Evolutionary conservation across 2,329 filamentous ascomycete genomes (phyloP).

Genomic region (Bimuria novae-zelandiae): DNA sequence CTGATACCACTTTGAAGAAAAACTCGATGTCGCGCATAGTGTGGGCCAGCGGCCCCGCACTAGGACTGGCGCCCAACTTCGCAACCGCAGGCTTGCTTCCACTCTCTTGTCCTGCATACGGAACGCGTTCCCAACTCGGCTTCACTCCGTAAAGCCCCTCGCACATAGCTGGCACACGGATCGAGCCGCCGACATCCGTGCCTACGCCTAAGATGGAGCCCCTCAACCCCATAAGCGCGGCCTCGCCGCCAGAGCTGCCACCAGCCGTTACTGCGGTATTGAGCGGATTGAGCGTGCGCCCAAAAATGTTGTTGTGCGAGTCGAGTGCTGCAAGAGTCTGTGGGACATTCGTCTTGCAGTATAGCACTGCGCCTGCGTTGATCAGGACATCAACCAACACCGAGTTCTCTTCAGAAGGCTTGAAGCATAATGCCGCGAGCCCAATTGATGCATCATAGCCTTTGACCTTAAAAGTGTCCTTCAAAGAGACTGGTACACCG

Average conservation of each 20-base stretch:
- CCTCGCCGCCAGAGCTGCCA: slow-evolving; percentile 59
- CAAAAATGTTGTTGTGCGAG: slow-evolving; percentile 57
- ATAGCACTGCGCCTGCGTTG: slow-evolving; percentile 53
- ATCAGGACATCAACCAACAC: slow-evolving; percentile 52
- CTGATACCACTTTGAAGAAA: slow-evolving; percentile 59
- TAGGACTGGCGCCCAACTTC: slow-evolving; percentile 51
- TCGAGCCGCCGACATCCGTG: slow-evolving; percentile 60
- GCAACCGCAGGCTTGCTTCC: slow-evolving; percentile 53
- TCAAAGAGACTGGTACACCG: slow-evolving; percentile 54
- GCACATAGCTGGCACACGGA: slow-evolving; percentile 57
- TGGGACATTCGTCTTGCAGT: slow-evolving; percentile 61
- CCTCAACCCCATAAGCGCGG: slow-evolving; percentile 54
- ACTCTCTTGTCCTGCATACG: slow-evolving; percentile 58
- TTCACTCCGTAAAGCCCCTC: slow-evolving; percentile 56
- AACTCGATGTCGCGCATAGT: slow-evolving; percentile 57
- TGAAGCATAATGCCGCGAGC: slow-evolving; percentile 50
- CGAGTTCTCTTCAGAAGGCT: slow-evolving; percentile 45
- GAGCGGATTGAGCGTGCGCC: slow-evolving; percentile 54
- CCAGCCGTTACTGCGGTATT: slow-evolving; percentile 56
- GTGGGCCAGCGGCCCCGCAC: slow-evolving; percentile 53
- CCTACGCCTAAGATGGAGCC: slow-evolving; percentile 58
- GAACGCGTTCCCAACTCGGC: slow-evolving; percentile 53
- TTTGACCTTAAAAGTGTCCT: slow-evolving; percentile 56
- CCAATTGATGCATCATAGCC: slow-evolving; percentile 52
- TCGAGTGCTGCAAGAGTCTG: slow-evolving; percentile 59